phyloP scores from a whole-genome alignment of 1,139 yeast genomes.

The Zygoascus hellenicus region DNA sequence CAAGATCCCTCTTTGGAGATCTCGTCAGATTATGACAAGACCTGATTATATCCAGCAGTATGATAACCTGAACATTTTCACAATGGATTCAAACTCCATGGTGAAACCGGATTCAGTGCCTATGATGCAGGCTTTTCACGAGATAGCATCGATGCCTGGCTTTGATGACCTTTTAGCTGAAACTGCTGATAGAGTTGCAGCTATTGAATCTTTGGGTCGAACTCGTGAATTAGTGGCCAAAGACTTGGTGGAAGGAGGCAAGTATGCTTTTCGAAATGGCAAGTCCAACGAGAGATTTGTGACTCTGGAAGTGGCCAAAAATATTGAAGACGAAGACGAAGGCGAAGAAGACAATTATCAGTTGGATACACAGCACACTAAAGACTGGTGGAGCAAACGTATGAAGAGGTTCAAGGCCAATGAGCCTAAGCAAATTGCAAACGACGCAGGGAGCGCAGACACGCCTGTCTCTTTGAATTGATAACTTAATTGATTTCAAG shows the following conservation, averaged over 20 bases:
- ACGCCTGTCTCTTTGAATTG: background rate
- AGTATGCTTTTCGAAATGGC: constrained; percentile 21
- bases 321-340: constrained; percentile 24
- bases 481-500: background rate
- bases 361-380: constrained; percentile 17
- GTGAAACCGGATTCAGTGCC: constrained; percentile 81
- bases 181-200: constrained; percentile 66
- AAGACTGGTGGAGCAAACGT: constrained; percentile 21
- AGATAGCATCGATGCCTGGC: constrained; percentile 65
- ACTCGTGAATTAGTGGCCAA: constrained; percentile 75
- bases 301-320: constrained; percentile 23
- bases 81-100: constrained; percentile 63
- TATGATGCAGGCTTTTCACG: constrained; percentile 86
- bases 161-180: constrained; percentile 65
- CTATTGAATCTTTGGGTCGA: constrained; percentile 72
- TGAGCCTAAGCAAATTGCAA: background rate
- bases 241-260: constrained; percentile 54
- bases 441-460: background rate
- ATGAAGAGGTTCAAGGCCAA: constrained; percentile 4
- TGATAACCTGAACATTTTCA: constrained; percentile 71
- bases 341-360: constrained; percentile 20
- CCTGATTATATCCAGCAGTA: constrained; percentile 72
- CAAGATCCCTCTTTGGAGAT: constrained; percentile 74
- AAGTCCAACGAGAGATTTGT: constrained; percentile 17
- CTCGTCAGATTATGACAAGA: constrained; percentile 79